Conservation (phyloP, 495 filamentous ascomycete genomes). For the Neurospora sp. region DNA sequence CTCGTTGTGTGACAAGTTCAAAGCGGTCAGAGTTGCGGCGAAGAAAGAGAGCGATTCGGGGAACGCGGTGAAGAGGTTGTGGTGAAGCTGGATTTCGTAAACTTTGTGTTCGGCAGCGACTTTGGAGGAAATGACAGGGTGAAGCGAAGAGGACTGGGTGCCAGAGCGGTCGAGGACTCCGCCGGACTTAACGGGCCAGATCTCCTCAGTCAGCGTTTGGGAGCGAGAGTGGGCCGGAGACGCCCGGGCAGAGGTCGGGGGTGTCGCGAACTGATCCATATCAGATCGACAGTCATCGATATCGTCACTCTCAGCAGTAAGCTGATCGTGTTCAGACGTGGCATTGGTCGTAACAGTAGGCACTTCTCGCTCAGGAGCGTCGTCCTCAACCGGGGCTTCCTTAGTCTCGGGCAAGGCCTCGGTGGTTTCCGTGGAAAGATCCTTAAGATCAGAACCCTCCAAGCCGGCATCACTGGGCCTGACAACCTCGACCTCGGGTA, state of each 20-base stretch:
- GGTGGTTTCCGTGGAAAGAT: neutral
- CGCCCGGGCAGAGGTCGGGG: slow-evolving; percentile 38
- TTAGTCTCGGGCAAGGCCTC: neutral
- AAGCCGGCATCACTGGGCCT: neutral
- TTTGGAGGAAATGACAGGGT: slow-evolving; percentile 41
- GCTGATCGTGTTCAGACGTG: neutral
- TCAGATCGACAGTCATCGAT: slow-evolving; percentile 46
- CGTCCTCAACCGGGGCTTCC: neutral
- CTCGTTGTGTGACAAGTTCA: slow-evolving; percentile 75
- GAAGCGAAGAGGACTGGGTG: slow-evolving; percentile 45
- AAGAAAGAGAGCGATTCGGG: slow-evolving; percentile 60
- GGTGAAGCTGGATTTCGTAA: slow-evolving; percentile 53
- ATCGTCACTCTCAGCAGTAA: slow-evolving; percentile 18
- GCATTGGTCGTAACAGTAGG: neutral
- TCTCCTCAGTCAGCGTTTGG: slow-evolving; percentile 28
- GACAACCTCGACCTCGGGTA: neutral
- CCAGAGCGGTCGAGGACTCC: slow-evolving; percentile 66
- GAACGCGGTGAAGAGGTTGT: slow-evolving; percentile 62
- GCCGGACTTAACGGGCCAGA: slow-evolving; percentile 57
- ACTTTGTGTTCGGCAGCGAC: slow-evolving; percentile 37
- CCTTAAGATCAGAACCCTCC: neutral
- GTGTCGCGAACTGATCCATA: slow-evolving; percentile 55
- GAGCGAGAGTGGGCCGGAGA: slow-evolving; percentile 34
- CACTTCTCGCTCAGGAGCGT: neutral
- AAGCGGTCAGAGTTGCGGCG: slow-evolving; percentile 53